Evolutionary conservation across 257 asterid genomes (phyloP), one percentile per base, ranked within the genome.

Genomic region (Linderniella brevidens): DNA sequence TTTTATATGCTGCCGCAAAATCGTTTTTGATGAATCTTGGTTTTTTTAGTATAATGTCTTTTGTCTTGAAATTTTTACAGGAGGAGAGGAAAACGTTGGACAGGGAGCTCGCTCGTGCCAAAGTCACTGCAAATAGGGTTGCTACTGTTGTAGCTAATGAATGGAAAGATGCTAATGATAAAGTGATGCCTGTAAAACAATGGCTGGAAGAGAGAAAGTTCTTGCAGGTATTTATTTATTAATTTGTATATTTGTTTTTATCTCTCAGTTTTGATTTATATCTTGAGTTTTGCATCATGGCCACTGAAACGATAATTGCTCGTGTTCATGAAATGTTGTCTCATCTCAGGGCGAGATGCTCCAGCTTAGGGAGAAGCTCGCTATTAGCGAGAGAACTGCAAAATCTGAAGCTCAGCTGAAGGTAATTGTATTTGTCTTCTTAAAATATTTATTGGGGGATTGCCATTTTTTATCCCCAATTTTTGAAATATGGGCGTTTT

Each of bases 161-260:
- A 51, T 87, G 95, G 95, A 87, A 87, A 70, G 97, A 87, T 68
- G 82, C 84, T 38, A 78, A 53, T 57, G 93, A 87, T 73, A 87
- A 83, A 80, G 97, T 87, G 46, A 87, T 87, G 97, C 97, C 97
- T 11, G 95, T 87, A 52, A 87, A 83, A 59, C 95, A 83, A 58
- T 87, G 97, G 95, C 92, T 87, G 54, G 97, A 87, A 66, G 97
- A 87, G 70, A 76, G 97, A 72, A 87, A 75, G 60, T 70, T 71
- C 62, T 78, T 67, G 59, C 95, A 87, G 95, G 97, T 25, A 25
- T 25, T 2, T 25, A 25, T 25, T n/a, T n/a, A n/a, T n/a, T n/a
- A n/a, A n/a, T n/a, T n/a, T n/a, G n/a, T n/a, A n/a, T 3, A 25
- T 25, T 25, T 25, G 32, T 25, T 25, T 25, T 6, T 3, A 25